Evolutionary conservation across 2,329 filamentous ascomycete genomes (phyloP).

Genomic region (Tolypocladium amazonense): DNA sequence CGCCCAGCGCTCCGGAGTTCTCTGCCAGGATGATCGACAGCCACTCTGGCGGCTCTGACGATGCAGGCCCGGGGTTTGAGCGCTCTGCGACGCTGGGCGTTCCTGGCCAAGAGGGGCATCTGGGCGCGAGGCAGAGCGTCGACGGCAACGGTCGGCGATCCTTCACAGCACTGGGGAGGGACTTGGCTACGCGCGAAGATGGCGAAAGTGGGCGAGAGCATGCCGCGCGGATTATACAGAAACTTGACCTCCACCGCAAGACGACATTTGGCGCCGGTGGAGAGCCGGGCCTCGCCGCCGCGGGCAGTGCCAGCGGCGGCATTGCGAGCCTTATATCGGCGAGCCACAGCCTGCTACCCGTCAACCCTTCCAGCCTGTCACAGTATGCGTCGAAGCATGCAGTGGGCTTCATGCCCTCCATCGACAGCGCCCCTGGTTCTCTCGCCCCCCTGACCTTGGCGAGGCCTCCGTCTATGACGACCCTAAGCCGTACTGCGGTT

Average conservation of each 20-base stretch:
- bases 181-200: slow-evolving; percentile 46
- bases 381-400: slow-evolving; percentile 16
- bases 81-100: slow-evolving; percentile 55
- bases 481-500: slow-evolving; percentile 76
- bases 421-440: slow-evolving; percentile 43
- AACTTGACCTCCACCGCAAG: slow-evolving; percentile 81
- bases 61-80: slow-evolving; percentile 33
- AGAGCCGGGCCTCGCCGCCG: slow-evolving; percentile 24
- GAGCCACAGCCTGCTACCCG: slow-evolving; percentile 68
- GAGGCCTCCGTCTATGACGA: slow-evolving; percentile 73
- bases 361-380: slow-evolving; percentile 27
- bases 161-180: slow-evolving; percentile 39
- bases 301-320: slow-evolving; percentile 42
- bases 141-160: slow-evolving; percentile 54
- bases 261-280: slow-evolving; percentile 44
- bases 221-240: slow-evolving; percentile 82
- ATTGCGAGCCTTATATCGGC: slow-evolving; percentile 81
- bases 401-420: slow-evolving; percentile 21
- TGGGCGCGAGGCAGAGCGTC: slow-evolving; percentile 55
- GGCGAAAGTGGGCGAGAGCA: slow-evolving; percentile 70
- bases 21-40: slow-evolving; percentile 68
- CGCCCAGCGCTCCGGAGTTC: slow-evolving; percentile 81
- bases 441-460: slow-evolving; percentile 76
- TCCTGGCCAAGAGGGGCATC: slow-evolving; percentile 43
- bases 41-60: slow-evolving; percentile 42